Base-by-base conservation (phyloP, 495 filamentous ascomycete species). In the Astrothelium macrocarpum region DNA sequence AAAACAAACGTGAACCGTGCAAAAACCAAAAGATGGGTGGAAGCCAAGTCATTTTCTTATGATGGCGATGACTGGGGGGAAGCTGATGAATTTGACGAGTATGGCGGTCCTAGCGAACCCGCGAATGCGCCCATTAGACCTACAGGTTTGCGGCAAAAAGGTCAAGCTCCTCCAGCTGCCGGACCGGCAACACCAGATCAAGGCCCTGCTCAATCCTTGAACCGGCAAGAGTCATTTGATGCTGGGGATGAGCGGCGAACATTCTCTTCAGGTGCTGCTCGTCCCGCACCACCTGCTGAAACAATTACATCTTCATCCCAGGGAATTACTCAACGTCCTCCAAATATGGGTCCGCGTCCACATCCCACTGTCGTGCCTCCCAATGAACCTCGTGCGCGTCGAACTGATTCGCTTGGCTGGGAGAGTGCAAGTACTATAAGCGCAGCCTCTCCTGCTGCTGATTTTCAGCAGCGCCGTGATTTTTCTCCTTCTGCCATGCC, bases 11-110 rank as follows among this genome's bases (percentile, higher is more conserved):
- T 96, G 31, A 91, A 89, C 75, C 88, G 94, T 63, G 80, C 87
- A 34, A 95, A 96, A 77, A 97, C 94, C 20, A 91, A 85, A 76
- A 91, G 91, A 78, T 98, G 94, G 94, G 87, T 92, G 12, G 87
- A 96, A 69, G 94, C 94, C 26, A 95, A 93, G 72, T 80, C 85
- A 42, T 84, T 86, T 64, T 87, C 87, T 64, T 98, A 98, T 70
- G 94, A 92, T 70, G 94, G 92, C 64, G 91, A 90, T 67, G 93
- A 96, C 69, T 97, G 94, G 90, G 94, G 91, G 46, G 88, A 87
- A 58, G 88, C 90, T 36, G 88, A 93, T 53, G 85, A 89, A 14
- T 82, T 87, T 43, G 87, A 91, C 64, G 89, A 92, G 59, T 85
- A 90, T 67, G 86, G 72, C 59, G 75, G 69, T 12, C 71, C 84